Evolutionary conservation across 2,329 filamentous ascomycete species (phyloP), one percentile per base, ranked within the genome.

Genomic region (Didymella pinodella): DNA sequence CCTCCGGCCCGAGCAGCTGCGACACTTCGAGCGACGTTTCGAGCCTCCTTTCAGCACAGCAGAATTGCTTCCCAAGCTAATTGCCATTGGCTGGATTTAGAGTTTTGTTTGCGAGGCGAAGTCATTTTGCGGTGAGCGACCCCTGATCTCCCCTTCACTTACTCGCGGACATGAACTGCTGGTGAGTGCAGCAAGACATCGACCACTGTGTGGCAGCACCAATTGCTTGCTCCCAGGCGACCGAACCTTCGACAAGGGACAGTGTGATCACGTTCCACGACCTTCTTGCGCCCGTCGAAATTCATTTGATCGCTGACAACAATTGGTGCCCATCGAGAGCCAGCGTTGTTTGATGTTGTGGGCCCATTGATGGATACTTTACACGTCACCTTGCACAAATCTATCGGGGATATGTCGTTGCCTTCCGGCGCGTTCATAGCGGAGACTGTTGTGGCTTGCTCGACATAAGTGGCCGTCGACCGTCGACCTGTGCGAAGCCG

Each of bases 101-200:
- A 36, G 45, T 54, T 54, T 51, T 32, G 40, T 59, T 54, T 47
- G 41, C 41, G 40, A 59, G 46, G 56, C 50, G 25, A 47, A 28
- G 32, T 48, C 41, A 48, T 59, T 47, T 50, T 64, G 60, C 59
- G 62, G 62, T 65, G 61, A 66, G 57, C 62, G 59, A 54, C 67
- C 68, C 68, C 67, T 70, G 67, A 71, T 65, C 61, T 54, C 44
- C 59, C 48, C 57, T 46, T 29, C 20, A 34, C 57, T 58, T 58
- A 55, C 52, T 51, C 48, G 47, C 56, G 60, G 59, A 59, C 62
- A 44, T 65, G 65, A 71, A 66, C 66, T 67, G 54, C 55, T 63
- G 62, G 64, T 51, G 55, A 63, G 58, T 64, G 62, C 66, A 64
- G 53, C 46, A 20, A 46, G 36, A 54, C 56, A 43, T 59, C 45